Evolutionary conservation across 805 yeast genomes (phyloP), one percentile per base, ranked within the genome.

Genomic region (Candida cerambycidarum): DNA sequence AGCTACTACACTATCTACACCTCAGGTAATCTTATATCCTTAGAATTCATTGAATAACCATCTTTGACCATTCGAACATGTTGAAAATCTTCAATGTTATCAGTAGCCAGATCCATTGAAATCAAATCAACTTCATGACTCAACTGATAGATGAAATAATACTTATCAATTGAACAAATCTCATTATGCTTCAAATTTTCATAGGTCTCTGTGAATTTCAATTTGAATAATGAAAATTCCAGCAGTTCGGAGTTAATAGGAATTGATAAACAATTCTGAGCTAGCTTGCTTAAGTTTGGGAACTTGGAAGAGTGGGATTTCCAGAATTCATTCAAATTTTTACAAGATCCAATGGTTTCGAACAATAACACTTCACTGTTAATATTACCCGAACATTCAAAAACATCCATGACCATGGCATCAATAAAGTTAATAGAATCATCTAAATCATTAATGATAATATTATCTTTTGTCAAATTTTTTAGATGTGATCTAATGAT

Each of bases 331-430:
- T 52, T 30, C 10, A 39, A 27, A 15, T 39, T 13, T 3, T 10
- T 11, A 5, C 47, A 43, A 2, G 48, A 42, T 6, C 54, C 53
- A 9, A 53, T 51, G 4, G 59, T 54, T 44, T 61, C 66, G 45
- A 57, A 61, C 13, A 37, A 35, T 35, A 56, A 47, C 28, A 60
- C 54, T 47, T 61, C 66, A 27, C 50, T 52, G 23, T 54, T 53
- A 2, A 59, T 45, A 24, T 48, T 58, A 5, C 64, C 65, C 6
- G 57, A 52, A 41, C 65, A 61, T 33, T 58, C 53, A 44, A 61
- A 61, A 15, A 50, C 43, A 30, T 53, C 46, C 55, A 59, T 45
- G 13, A 60, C 54, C 51, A 55, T 32, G 4, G 41, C 46, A 33
- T 48, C 50, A 1, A 48, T 32, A 5, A 32, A 17, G 14, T 39